These are phyloP conservation scores for Oryza glaberrima DNA, from an alignment of 176 grass and related monocot genomes.

Conservation along the genomic window DNA sequence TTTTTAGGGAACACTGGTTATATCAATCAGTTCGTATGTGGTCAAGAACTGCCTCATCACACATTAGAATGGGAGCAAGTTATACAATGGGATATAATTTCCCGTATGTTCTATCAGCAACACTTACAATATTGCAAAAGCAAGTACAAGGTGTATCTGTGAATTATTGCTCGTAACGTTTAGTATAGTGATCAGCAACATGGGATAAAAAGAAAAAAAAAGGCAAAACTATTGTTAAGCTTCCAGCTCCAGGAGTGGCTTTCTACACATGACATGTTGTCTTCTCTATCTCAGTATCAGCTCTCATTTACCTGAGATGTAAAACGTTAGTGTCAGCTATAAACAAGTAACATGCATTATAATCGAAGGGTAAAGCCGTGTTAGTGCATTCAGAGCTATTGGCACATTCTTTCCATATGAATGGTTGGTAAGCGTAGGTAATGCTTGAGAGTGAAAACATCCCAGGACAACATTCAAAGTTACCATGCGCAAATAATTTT, in stretches of 20 bases:
- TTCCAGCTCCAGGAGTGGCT: slow-evolving; percentile 17
- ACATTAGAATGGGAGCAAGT: not conserved
- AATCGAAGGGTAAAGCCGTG: not conserved
- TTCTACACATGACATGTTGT: slow-evolving; percentile 1
- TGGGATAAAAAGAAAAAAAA: not conserved
- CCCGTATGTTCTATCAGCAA: slow-evolving; percentile 23
- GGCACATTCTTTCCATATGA: not conserved
- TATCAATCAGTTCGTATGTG: not conserved
- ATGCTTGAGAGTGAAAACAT: not conserved
- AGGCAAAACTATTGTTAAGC: not conserved
- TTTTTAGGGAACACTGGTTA: not conserved
- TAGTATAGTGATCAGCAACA: slow-evolving; percentile 13
- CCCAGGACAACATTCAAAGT: not conserved
- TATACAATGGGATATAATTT: slow-evolving; percentile 33
- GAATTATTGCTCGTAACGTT: slow-evolving; percentile 12
- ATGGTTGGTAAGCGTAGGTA: not conserved
- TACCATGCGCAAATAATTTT: not conserved
- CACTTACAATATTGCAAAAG: slow-evolving; percentile 20
- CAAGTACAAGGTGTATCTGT: slow-evolving; percentile 11
- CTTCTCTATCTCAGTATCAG: slow-evolving; percentile 27
- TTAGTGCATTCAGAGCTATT: not conserved
- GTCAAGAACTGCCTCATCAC: not conserved
- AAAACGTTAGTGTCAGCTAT: slow-evolving; percentile 27
- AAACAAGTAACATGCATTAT: not conserved
- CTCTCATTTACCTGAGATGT: slow-evolving; percentile 56